Evolutionary conservation across 306 rosid species (phyloP).

Genomic region (Bauhinia variegata): DNA sequence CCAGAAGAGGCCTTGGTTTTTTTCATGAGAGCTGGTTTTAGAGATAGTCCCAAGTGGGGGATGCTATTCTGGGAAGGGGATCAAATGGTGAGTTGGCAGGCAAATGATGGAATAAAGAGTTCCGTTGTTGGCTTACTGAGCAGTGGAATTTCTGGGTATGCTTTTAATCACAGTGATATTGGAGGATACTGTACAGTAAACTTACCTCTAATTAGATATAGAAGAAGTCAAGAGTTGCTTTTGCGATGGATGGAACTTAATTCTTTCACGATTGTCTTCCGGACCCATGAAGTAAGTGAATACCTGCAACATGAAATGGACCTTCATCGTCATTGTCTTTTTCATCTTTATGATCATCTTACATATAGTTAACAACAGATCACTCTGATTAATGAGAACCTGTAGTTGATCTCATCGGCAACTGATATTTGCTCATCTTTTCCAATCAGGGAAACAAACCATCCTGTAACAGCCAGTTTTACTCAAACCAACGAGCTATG

Average conservation of each 20-base stretch:
- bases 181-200: constrained; percentile 92
- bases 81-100: constrained; percentile 99
- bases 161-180: constrained; percentile 96
- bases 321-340: constrained; percentile 10
- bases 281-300: constrained; percentile 95
- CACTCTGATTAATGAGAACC: neutral
- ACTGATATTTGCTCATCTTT: constrained; percentile 29
- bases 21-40: constrained; percentile 97
- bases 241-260: constrained; percentile 94
- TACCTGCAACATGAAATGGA: constrained; percentile 28
- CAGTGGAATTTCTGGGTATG: constrained; percentile 92
- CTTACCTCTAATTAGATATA: constrained; percentile 73
- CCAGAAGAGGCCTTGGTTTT: constrained; percentile 70
- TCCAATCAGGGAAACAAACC: constrained; percentile 88
- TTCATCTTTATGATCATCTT: too few relatives aligned
- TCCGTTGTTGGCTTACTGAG: constrained; percentile 91
- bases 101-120: constrained; percentile 94
- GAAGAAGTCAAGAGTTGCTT: constrained; percentile 83
- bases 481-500: constrained; percentile 70
- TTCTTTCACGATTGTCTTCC: constrained; percentile 88
- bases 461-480: constrained; percentile 87
- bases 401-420: constrained; percentile 1
- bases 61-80: constrained; percentile 99
- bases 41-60: constrained; percentile 89
- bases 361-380: too few relatives aligned